phyloP scores from a whole-genome alignment of 2,329 filamentous ascomycete genomes.

The Graphiopsis chlorocephala region DNA sequence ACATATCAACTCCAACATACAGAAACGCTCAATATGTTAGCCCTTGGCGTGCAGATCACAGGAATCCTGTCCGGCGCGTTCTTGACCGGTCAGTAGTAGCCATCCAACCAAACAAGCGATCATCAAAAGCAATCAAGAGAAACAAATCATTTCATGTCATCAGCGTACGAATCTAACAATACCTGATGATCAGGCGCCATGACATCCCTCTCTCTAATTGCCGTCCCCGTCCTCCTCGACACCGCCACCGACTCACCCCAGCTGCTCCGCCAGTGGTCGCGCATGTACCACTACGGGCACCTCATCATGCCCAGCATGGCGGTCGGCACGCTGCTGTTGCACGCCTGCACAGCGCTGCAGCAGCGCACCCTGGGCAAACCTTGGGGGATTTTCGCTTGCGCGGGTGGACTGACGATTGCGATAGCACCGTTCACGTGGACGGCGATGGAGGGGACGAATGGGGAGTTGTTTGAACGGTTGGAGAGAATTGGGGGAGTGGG shows the following conservation, averaged over 20 bases:
- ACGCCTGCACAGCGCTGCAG: constrained; percentile 24
- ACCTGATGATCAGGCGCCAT: constrained; percentile 28
- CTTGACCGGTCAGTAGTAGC: neutral
- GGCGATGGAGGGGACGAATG: constrained; percentile 37
- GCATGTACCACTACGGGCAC: constrained; percentile 37
- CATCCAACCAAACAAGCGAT: neutral
- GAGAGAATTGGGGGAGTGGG: neutral
- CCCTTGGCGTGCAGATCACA: neutral
- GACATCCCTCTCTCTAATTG: constrained; percentile 29
- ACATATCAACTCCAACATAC: neutral
- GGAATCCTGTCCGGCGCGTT: neutral
- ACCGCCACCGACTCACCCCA: constrained; percentile 27
- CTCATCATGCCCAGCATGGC: constrained; percentile 30
- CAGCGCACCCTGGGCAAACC: neutral
- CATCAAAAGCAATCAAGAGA: neutral
- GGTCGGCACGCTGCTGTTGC: constrained; percentile 28
- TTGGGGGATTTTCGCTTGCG: constrained; percentile 21
- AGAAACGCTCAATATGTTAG: neutral
- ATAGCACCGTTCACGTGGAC: constrained; percentile 41
- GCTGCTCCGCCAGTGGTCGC: constrained; percentile 33
- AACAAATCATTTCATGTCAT: too few species aligned
- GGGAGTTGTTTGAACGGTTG: constrained; percentile 12
- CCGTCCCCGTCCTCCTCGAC: constrained; percentile 35
- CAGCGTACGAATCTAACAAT: neutral
- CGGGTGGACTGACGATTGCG: constrained; percentile 24